Percentiles rank a stretch among this genome's conserved stretches.
phyloP scores from a whole-genome alignment of 306 rosid genomes.

The Elaeagnus macrophylla region DNA sequence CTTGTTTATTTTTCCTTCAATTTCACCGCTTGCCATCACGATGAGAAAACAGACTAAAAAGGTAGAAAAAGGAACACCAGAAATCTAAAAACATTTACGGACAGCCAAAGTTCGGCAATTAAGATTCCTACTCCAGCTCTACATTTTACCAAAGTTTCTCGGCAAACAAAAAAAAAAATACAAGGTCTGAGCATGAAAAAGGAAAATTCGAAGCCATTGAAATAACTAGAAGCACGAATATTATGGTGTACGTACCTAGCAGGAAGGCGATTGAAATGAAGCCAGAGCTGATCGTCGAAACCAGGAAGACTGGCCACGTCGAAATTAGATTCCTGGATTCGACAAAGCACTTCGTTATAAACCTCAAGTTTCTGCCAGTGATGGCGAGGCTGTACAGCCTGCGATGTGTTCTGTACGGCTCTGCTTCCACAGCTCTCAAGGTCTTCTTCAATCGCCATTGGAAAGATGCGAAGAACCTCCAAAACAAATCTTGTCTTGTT shows the following conservation, averaged over 20 bases:
- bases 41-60: background rate
- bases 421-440: conserved; percentile 87
- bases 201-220: conserved; percentile 7
- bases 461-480: background rate
- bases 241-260: conserved; percentile 41
- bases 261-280: conserved; percentile 92
- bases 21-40: background rate
- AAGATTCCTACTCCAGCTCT: background rate
- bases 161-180: background rate
- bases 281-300: conserved; percentile 88
- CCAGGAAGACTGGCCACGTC: conserved; percentile 71
- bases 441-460: conserved; percentile 77
- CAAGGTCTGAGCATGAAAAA: background rate
- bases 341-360: conserved; percentile 78
- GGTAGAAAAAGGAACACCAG: background rate
- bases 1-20: background rate
- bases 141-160: background rate
- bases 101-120: background rate
- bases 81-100: background rate
- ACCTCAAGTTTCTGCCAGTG: conserved; percentile 75
- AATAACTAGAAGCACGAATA: conserved; percentile 3
- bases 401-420: conserved; percentile 39
- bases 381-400: conserved; percentile 37
- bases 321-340: conserved; percentile 58
- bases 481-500: background rate